phyloP scores from a whole-genome alignment of 495 filamentous ascomycete species.

The Schizothecium vesticola region DNA sequence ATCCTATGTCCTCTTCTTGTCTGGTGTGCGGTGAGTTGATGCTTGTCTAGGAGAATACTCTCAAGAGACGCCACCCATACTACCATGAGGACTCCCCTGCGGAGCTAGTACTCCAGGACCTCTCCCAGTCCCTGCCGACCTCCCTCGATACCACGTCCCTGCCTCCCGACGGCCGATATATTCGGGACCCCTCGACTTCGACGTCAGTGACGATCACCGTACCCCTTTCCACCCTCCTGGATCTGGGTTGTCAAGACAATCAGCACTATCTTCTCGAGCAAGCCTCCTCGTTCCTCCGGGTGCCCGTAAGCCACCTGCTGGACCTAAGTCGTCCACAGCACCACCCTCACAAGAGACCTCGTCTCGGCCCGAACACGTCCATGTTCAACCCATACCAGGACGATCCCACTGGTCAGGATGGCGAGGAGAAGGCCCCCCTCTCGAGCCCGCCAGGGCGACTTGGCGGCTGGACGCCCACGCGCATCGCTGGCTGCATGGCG shows the following conservation, averaged over 20 bases:
- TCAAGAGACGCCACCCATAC: slow-evolving; percentile 45
- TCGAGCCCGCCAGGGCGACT: slow-evolving; percentile 20
- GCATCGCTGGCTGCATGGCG: slow-evolving; percentile 35
- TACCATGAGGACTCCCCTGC: slow-evolving; percentile 36
- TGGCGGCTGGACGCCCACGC: slow-evolving; percentile 26
- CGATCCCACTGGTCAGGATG: slow-evolving; percentile 15
- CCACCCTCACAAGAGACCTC: slow-evolving; percentile 32
- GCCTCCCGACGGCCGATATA: slow-evolving; percentile 34
- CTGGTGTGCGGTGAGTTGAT: slow-evolving; percentile 42
- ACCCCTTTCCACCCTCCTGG: slow-evolving; percentile 24
- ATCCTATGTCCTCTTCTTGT: slow-evolving; percentile 14
- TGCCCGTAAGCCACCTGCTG: slow-evolving; percentile 12
- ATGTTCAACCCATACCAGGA: slow-evolving; percentile 24
- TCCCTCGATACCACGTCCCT: slow-evolving; percentile 27
- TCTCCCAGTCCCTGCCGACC: slow-evolving; percentile 26
- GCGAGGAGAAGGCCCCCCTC: slow-evolving; percentile 37
- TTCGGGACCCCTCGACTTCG: slow-evolving; percentile 33
- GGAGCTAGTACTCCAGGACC: slow-evolving; percentile 35
- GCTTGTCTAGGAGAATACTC: slow-evolving; percentile 42
- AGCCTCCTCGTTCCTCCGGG: slow-evolving; percentile 26
- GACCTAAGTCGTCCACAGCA: slow-evolving; percentile 14
- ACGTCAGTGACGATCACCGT: slow-evolving; percentile 24
- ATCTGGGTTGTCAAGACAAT: slow-evolving; percentile 25
- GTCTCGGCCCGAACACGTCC: slow-evolving; percentile 28
- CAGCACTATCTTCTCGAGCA: slow-evolving; percentile 35